Evolutionary conservation across 805 yeast genomes (phyloP).

Genomic region (Yarrowia phangngaensis): DNA sequence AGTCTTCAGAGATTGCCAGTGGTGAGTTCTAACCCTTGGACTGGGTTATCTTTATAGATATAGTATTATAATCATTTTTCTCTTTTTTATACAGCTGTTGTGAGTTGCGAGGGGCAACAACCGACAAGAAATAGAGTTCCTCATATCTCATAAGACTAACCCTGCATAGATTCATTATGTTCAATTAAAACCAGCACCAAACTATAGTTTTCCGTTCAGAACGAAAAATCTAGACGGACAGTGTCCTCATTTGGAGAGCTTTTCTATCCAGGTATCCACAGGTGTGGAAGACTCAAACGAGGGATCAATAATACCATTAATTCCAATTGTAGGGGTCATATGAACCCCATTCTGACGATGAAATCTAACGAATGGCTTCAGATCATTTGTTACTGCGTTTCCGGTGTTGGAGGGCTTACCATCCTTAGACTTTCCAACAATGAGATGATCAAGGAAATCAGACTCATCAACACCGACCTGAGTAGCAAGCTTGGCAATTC

Average conservation of each 20-base stretch:
- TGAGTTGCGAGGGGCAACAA: no score
- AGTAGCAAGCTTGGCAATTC: slow-evolving; percentile 49
- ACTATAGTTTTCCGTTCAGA: no score
- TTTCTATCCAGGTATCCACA: slow-evolving; percentile 44
- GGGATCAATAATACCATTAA: slow-evolving; percentile 62
- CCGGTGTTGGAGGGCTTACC: slow-evolving; percentile 51
- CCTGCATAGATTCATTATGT: no score
- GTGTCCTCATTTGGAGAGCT: slow-evolving; percentile 28
- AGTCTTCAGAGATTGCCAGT: slow-evolving; percentile 24
- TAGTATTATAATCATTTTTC: slow-evolving; percentile 16
- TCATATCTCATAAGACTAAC: no score
- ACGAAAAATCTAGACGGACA: no score
- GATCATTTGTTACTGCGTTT: slow-evolving; percentile 54
- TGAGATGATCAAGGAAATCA: slow-evolving; percentile 39
- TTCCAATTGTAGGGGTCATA: slow-evolving; percentile 74
- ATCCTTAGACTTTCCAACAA: slow-evolving; percentile 37
- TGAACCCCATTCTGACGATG: slow-evolving; percentile 76
- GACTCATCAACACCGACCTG: slow-evolving; percentile 42
- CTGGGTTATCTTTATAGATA: slow-evolving; percentile 17
- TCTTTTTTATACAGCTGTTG: no score
- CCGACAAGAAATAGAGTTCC: no score
- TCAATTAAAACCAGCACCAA: no score
- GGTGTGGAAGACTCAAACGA: slow-evolving; percentile 61
- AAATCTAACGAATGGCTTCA: slow-evolving; percentile 69
- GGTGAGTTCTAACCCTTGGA: slow-evolving; percentile 25